Percentiles rank a stretch among this genome's conserved stretches.
These are phyloP conservation scores for Cladosporium sp. DNA, from an alignment of 2,329 filamentous ascomycete species.

Conservation along the genomic window DNA sequence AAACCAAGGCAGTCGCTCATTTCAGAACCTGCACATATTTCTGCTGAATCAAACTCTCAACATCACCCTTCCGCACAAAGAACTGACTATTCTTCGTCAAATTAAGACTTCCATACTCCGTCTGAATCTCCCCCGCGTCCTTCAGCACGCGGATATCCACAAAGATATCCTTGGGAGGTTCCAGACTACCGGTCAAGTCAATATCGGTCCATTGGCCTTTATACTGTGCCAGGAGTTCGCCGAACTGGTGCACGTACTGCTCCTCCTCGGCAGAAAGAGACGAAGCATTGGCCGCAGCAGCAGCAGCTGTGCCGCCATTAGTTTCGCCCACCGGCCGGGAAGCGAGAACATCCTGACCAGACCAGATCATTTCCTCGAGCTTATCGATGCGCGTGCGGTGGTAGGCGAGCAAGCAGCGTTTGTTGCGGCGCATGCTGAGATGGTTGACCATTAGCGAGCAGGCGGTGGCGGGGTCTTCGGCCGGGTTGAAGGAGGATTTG, in stretches of 20 bases:
- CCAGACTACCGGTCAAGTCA: constrained; percentile 86
- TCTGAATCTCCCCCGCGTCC: constrained; percentile 97
- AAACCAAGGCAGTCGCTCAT: too few relatives aligned
- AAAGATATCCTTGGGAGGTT: constrained; percentile 91
- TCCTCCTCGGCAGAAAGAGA: constrained; percentile 86
- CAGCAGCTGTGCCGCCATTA: not conserved
- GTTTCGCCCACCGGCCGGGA: constrained; percentile 44
- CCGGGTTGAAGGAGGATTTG: constrained; percentile 77
- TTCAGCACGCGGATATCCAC: constrained; percentile 95
- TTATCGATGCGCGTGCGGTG: constrained; percentile 87
- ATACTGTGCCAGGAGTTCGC: constrained; percentile 87
- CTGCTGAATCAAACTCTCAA: constrained; percentile 88
- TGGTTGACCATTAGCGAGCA: constrained; percentile 90
- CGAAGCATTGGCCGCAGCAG: constrained; percentile 24
- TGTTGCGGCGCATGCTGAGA: constrained; percentile 90
- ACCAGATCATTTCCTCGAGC: constrained; percentile 91
- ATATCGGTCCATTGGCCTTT: constrained; percentile 99
- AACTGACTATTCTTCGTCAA: constrained; percentile 98
- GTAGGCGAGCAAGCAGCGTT: constrained; percentile 90
- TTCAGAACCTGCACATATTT: constrained; percentile 89
- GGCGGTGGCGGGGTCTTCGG: constrained; percentile 74
- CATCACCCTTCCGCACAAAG: constrained; percentile 91
- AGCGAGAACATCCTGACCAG: constrained; percentile 76
- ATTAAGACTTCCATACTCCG: constrained; percentile 96
- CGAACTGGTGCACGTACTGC: constrained; percentile 89